Evolutionary conservation across 768 basidiomycete species (phyloP).

Genomic region (Daedaleopsis nitida): DNA sequence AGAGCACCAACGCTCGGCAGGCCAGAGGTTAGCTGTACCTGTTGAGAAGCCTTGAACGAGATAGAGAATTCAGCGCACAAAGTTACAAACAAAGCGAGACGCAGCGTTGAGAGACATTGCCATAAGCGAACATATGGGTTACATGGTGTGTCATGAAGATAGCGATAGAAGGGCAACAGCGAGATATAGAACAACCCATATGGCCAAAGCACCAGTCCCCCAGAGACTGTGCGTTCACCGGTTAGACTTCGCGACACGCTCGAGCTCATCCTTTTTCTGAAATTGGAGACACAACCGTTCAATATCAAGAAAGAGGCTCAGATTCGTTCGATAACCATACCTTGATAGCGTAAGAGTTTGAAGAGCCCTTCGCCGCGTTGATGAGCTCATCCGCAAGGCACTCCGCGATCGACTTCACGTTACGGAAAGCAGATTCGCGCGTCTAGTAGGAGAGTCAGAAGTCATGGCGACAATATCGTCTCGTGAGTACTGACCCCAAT

Average conservation of each 20-base stretch:
- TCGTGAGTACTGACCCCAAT: conserved; percentile 73
- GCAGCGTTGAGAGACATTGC: conserved; percentile 23
- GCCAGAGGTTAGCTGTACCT: no score
- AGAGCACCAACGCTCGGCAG: no score
- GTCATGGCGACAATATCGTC: background rate
- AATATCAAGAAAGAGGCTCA: background rate
- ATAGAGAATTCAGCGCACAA: conserved; percentile 6
- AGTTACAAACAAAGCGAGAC: conserved; percentile 19
- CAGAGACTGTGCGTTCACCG: conserved; percentile 63
- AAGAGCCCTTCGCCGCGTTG: conserved; percentile 99
- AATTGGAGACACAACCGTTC: conserved; percentile 10
- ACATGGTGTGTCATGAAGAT: conserved; percentile 33
- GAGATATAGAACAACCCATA: conserved; percentile 30
- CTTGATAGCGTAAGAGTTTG: conserved; percentile 99
- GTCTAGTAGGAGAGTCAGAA: conserved; percentile 54
- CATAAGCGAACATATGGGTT: conserved; percentile 32
- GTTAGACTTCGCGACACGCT: conserved; percentile 99
- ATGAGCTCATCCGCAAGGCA: conserved; percentile 99
- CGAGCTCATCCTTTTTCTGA: conserved; percentile 98
- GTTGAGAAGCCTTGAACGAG: background rate
- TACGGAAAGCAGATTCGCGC: conserved; percentile 99
- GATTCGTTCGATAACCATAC: conserved; percentile 40
- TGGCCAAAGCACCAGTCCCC: conserved; percentile 22
- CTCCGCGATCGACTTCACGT: conserved; percentile 98
- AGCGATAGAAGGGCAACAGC: conserved; percentile 18